These are phyloP conservation scores for Botrytis galanthina DNA, from an alignment of 2,329 filamentous ascomycete species.

Conservation along the genomic window DNA sequence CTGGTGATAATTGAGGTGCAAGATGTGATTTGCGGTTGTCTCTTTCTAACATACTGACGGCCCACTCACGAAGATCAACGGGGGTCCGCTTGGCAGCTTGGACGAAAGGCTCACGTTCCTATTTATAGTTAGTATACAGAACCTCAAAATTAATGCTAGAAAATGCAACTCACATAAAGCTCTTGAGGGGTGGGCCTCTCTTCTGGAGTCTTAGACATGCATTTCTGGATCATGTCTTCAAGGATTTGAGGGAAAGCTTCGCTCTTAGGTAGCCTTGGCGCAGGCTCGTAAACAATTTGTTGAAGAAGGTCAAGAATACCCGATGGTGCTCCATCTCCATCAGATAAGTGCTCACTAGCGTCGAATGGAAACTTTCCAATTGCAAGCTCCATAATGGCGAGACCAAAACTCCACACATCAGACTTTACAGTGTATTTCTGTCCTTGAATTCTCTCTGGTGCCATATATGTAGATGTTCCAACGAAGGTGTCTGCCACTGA, in stretches of 20 bases:
- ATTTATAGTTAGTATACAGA: conserved; percentile 22
- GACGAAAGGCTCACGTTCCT: conserved; percentile 92
- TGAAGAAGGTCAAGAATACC: conserved; percentile 95
- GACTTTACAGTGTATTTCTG: conserved; percentile 97
- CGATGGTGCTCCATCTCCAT: conserved; percentile 79
- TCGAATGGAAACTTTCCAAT: conserved; percentile 97
- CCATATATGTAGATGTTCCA: conserved; percentile 98
- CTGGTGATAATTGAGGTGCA: conserved; percentile 73
- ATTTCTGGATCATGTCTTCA: conserved; percentile 96
- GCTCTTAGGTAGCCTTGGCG: conserved; percentile 90
- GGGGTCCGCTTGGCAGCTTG: conserved; percentile 96
- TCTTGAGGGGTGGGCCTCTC: conserved; percentile 89
- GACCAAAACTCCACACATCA: conserved; percentile 94
- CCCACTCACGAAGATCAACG: conserved; percentile 91
- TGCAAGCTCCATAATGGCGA: conserved; percentile 93
- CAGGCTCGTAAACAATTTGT: conserved; percentile 95
- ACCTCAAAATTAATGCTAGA: not conserved
- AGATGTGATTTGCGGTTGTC: conserved; percentile 96
- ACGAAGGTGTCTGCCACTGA: conserved; percentile 98
- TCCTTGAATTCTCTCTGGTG: conserved; percentile 94
- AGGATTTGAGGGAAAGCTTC: conserved; percentile 94
- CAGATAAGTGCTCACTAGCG: conserved; percentile 65
- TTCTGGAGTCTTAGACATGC: conserved; percentile 84
- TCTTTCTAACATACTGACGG: conserved; percentile 86
- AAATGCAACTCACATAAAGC: conserved; percentile 69